phyloP scores from a whole-genome alignment of 1,284 basidiomycete species.

The Thelephora terrestris region DNA sequence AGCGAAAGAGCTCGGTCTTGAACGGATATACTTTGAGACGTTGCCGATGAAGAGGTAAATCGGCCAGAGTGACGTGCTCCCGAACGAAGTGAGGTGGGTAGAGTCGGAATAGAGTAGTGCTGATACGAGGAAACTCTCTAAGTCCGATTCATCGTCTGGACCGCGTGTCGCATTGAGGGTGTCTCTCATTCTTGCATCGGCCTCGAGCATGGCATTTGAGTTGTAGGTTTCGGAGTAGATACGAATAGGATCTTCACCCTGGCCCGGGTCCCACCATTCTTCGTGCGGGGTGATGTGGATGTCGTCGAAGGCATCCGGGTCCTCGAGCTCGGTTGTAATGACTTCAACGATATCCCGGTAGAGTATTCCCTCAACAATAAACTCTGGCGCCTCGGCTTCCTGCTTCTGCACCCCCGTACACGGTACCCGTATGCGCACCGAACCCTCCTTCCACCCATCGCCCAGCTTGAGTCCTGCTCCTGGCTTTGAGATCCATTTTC shows the following conservation, averaged over 20 bases:
- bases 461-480: too few species aligned
- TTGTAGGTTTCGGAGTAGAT: too few species aligned
- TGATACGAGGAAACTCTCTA: conserved; percentile 21
- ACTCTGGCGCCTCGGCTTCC: too few species aligned
- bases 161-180: conserved; percentile 6
- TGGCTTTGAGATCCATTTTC: too few species aligned
- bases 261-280: conserved; percentile 2
- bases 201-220: neutral
- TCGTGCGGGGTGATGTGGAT: conserved; percentile 10
- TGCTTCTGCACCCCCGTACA: too few species aligned
- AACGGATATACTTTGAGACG: conserved; percentile 25
- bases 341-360: too few species aligned
- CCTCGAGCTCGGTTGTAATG: too few species aligned
- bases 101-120: conserved; percentile 28
- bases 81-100: conserved; percentile 27
- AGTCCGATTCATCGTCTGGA: conserved; percentile 14
- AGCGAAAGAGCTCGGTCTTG: conserved; percentile 12
- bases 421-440: too few species aligned
- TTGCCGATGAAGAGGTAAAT: conserved; percentile 28
- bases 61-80: conserved; percentile 26
- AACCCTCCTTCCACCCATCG: too few species aligned
- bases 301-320: too few species aligned
- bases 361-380: too few species aligned
- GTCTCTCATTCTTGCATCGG: conserved; percentile 9
- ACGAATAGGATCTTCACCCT: conserved; percentile 7